phyloP scores from a whole-genome alignment of 2,329 filamentous ascomycete species.

The Ustulina deusta region DNA sequence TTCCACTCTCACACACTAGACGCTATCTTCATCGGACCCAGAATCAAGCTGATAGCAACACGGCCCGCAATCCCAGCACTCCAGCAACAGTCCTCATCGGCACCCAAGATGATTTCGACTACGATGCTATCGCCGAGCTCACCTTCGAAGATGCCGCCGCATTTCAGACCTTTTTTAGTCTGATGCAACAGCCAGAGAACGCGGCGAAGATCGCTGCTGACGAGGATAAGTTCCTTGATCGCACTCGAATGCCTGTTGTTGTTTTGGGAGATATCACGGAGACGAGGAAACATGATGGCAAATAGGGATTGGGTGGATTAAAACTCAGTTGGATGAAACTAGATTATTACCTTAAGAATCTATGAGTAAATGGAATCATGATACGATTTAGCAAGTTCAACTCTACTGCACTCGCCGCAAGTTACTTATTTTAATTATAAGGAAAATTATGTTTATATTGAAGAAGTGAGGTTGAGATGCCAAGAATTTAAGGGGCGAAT shows the following conservation, averaged over 20 bases:
- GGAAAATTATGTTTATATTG: too few relatives aligned
- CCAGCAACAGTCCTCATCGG: constrained; percentile 42
- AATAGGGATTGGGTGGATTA: too few relatives aligned
- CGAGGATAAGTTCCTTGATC: constrained; percentile 44
- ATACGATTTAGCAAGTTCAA: too few relatives aligned
- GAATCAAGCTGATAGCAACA: constrained; percentile 29
- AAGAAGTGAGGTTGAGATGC: too few relatives aligned
- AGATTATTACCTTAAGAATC: too few relatives aligned
- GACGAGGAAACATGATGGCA: constrained; percentile 35
- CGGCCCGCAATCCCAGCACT: constrained; percentile 32
- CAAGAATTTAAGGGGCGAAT: too few relatives aligned
- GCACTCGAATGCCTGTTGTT: constrained; percentile 37
- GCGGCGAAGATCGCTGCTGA: constrained; percentile 40
- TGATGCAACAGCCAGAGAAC: constrained; percentile 41
- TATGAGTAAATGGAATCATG: too few relatives aligned
- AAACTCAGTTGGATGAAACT: too few relatives aligned
- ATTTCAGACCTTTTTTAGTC: constrained; percentile 42
- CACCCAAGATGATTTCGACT: constrained; percentile 43
- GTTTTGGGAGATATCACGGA: constrained; percentile 35
- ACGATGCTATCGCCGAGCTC: constrained; percentile 41
- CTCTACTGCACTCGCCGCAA: too few relatives aligned
- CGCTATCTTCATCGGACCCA: constrained; percentile 40
- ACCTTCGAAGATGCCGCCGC: constrained; percentile 40
- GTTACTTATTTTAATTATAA: too few relatives aligned
- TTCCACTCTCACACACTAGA: constrained; percentile 43